A percentile compares a stretch with the other conserved stretches of the same genome.
These are phyloP conservation scores for Neocucurbitaria cava DNA, from an alignment of 2,329 filamentous ascomycete genomes.

Conservation along the genomic window DNA sequence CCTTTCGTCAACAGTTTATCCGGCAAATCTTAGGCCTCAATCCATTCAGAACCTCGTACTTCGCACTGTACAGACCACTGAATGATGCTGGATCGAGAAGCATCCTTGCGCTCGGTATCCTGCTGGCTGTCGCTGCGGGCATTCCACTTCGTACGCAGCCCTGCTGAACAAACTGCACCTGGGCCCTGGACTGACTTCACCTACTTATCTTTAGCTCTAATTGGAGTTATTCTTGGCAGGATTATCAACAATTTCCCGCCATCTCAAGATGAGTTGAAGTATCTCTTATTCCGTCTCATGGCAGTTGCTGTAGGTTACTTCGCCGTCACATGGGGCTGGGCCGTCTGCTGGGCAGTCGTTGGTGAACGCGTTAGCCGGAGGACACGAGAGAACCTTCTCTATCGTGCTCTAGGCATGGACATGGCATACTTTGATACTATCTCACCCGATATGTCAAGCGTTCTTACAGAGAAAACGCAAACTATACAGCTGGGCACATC, in stretches of 20 bases:
- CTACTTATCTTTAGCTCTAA: constrained; percentile 53
- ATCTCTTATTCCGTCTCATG: constrained; percentile 53
- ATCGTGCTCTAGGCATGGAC: constrained; percentile 59
- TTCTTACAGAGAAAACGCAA: constrained; percentile 55
- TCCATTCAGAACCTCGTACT: constrained; percentile 58
- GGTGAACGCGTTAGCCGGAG: constrained; percentile 58
- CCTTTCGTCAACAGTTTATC: constrained; percentile 42
- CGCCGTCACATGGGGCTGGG: constrained; percentile 57
- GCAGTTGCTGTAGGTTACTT: constrained; percentile 58
- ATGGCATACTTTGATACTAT: constrained; percentile 60
- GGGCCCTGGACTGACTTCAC: neutral
- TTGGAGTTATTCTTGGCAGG: constrained; percentile 63
- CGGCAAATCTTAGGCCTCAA: constrained; percentile 52
- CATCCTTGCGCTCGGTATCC: constrained; percentile 43
- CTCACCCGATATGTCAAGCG: constrained; percentile 57
- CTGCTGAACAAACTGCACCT: constrained; percentile 40
- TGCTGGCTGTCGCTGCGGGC: constrained; percentile 61
- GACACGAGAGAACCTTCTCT: constrained; percentile 55
- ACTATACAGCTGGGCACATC: constrained; percentile 56
- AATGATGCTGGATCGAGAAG: constrained; percentile 49
- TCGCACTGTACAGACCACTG: constrained; percentile 56
- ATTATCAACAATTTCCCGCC: constrained; percentile 61
- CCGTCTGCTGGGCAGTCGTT: constrained; percentile 58
- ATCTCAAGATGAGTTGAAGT: constrained; percentile 50
- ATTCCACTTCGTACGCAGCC: constrained; percentile 48